phyloP scores from a whole-genome alignment of 495 filamentous ascomycete genomes.

The Echria macrotheca region DNA sequence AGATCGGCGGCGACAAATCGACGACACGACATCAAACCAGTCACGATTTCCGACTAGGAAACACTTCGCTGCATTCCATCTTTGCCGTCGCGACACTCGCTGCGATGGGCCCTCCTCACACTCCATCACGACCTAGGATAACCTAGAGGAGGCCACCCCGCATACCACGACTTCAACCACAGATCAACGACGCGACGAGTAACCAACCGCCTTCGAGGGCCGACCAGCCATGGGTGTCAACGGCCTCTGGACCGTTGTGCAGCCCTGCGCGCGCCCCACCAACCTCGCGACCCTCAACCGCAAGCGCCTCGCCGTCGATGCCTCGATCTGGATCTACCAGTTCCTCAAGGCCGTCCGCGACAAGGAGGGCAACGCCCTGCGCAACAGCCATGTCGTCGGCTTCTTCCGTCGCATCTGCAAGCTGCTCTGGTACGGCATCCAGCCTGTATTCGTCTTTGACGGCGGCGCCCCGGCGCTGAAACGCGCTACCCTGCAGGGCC shows the following conservation, averaged over 20 bases:
- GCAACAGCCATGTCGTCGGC: slow-evolving; percentile 90
- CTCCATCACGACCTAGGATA: too few species aligned
- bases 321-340: slow-evolving; percentile 99
- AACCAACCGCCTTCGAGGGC: too few species aligned
- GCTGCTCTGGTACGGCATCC: slow-evolving; percentile 91
- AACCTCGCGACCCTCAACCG: slow-evolving; percentile 93
- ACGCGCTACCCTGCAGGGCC: slow-evolving; percentile 74
- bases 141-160: too few species aligned
- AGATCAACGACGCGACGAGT: too few species aligned
- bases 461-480: slow-evolving; percentile 90
- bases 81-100: too few species aligned
- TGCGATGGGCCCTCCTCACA: too few species aligned
- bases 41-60: too few species aligned
- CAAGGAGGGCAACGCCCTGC: slow-evolving; percentile 94
- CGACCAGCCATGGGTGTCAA: slow-evolving; percentile 81
- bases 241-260: slow-evolving; percentile 90
- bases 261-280: slow-evolving; percentile 83
- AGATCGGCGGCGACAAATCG: not conserved
- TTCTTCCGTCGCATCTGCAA: slow-evolving; percentile 99
- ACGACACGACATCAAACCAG: not conserved
- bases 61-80: too few species aligned
- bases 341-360: slow-evolving; percentile 98
- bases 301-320: slow-evolving; percentile 93
- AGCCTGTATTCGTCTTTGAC: slow-evolving; percentile 96
- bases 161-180: too few species aligned